Conservation (phyloP, 345 rosid genomes). For the Citrus inodora region DNA sequence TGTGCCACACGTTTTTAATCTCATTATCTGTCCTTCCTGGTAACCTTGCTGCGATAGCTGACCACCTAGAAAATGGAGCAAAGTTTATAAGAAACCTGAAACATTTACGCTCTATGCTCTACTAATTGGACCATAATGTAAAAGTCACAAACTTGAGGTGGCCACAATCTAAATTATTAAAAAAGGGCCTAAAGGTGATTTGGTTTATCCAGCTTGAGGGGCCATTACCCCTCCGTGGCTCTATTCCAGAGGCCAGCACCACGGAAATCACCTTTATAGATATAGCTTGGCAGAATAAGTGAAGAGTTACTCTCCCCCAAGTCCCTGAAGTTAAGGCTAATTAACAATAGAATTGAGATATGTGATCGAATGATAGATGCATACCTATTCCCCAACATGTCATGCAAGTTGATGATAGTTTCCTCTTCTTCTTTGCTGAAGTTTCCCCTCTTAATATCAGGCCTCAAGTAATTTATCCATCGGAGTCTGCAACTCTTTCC, state of each 20-base stretch:
- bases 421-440: constrained; percentile 79
- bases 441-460: constrained; percentile 83
- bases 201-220: too few species aligned
- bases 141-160: too few species aligned
- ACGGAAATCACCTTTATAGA: too few species aligned
- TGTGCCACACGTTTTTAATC: constrained; percentile 91
- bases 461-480: constrained; percentile 72
- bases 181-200: too few species aligned
- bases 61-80: constrained; percentile 53
- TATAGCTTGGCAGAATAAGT: too few species aligned
- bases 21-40: constrained; percentile 95
- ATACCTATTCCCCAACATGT: constrained; percentile 74
- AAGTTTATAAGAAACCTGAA: background rate
- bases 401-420: constrained; percentile 60
- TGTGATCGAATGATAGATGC: background rate
- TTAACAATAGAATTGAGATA: background rate
- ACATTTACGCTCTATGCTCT: background rate
- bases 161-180: too few species aligned
- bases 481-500: constrained; percentile 80
- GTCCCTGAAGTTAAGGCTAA: too few species aligned
- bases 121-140: too few species aligned
- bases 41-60: constrained; percentile 71
- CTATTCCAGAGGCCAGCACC: too few species aligned
- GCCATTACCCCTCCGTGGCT: too few species aligned
- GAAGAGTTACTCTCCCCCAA: too few species aligned